phyloP scores from a whole-genome alignment of 2,329 filamentous ascomycete genomes.

The Didymella exigua region DNA sequence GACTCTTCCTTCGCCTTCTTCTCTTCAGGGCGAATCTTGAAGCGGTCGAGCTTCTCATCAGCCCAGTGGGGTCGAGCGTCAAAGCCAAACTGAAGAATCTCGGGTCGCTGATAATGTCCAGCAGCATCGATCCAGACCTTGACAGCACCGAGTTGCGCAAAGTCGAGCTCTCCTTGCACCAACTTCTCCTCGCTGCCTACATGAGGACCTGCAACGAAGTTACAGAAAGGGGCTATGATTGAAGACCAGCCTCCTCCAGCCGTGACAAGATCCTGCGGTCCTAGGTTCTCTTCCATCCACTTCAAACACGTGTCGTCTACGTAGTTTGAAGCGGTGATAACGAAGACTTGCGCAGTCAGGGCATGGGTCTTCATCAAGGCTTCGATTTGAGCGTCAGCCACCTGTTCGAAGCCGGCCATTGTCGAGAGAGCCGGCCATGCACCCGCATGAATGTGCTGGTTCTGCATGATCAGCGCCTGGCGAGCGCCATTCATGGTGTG shows the following conservation, averaged over 20 bases:
- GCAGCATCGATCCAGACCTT: constrained; percentile 49
- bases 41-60: constrained; percentile 38
- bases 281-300: constrained; percentile 49
- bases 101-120: constrained; percentile 46
- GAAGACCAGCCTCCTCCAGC: constrained; percentile 46
- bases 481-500: constrained; percentile 48
- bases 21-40: constrained; percentile 22
- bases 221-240: constrained; percentile 45
- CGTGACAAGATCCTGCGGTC: constrained; percentile 43
- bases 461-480: constrained; percentile 43
- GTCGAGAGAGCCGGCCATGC: constrained; percentile 48
- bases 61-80: constrained; percentile 39
- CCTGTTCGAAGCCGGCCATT: constrained; percentile 49
- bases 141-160: constrained; percentile 38
- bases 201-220: constrained; percentile 44
- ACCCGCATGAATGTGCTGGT: constrained; percentile 46
- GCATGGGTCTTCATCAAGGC: constrained; percentile 56
- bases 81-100: constrained; percentile 44
- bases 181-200: constrained; percentile 43
- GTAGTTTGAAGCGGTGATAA: constrained; percentile 51
- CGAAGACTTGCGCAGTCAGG: constrained; percentile 54
- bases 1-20: constrained; percentile 18
- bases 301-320: constrained; percentile 51
- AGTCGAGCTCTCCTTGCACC: constrained; percentile 45
- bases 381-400: constrained; percentile 54